Percentiles rank a stretch among this genome's conserved stretches.
Evolutionary conservation across 2,329 filamentous ascomycete genomes (phyloP).

Genomic region (Sporothrix euskadiensis): DNA sequence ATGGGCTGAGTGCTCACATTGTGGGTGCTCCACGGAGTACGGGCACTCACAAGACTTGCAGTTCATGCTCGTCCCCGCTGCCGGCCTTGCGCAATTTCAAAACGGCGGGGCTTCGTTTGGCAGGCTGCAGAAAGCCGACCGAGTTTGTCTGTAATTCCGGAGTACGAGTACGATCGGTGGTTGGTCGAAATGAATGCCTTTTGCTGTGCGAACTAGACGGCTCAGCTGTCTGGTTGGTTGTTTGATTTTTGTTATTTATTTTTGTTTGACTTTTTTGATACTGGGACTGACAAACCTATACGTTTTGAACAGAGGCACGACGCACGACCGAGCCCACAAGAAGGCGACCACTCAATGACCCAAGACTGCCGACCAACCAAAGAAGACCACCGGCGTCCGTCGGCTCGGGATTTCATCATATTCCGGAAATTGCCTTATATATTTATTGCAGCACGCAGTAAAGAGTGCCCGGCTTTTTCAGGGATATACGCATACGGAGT

Average conservation of each 20-base stretch:
- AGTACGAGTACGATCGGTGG: neutral
- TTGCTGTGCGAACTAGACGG: neutral
- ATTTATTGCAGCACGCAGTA: neutral
- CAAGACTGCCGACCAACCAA: neutral
- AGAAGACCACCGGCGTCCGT: neutral
- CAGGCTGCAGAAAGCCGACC: neutral
- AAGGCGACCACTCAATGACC: neutral
- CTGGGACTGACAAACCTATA: neutral
- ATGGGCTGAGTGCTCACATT: neutral
- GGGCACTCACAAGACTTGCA: neutral
- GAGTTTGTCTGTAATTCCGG: neutral
- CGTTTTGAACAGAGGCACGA: neutral
- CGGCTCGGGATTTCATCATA: constrained; percentile 7
- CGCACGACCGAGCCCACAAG: neutral
- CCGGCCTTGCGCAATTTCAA: neutral
- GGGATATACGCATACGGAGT: neutral
- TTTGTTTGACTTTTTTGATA: neutral
- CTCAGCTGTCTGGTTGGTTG: neutral
- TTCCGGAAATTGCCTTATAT: neutral
- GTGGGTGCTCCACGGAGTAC: neutral
- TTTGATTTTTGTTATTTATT: constrained; percentile 2
- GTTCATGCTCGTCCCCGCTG: neutral
- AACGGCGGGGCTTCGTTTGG: neutral
- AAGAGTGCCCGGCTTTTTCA: neutral
- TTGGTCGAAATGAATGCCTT: neutral